Evolutionary conservation across 1,284 basidiomycete species (phyloP), one percentile per base, ranked within the genome.

Genomic region (Violaceomyces palustris): DNA sequence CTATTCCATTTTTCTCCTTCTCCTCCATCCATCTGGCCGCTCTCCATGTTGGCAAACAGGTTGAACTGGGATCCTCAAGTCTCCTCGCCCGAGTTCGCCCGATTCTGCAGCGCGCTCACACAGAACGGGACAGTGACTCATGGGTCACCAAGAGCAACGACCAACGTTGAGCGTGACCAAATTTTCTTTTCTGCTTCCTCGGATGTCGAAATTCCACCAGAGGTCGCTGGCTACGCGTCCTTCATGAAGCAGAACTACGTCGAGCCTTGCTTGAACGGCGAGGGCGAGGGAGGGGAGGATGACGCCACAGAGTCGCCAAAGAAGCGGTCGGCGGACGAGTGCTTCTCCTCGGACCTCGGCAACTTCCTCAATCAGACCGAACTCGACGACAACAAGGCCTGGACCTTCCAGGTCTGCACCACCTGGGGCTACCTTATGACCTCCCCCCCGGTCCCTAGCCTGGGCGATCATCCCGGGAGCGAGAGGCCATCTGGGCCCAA

Each of bases 371-470:
- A 79, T 11, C 81, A 79, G 3, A 40, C 25, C 11, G 74, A 88
- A 6, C 77, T 81, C 46, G 80, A 87, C 69, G 79, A 78, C 0
- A 92, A 88, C 88, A 79, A 89, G 32, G 77, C 86, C 10, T 97
- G 92, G 92, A 72, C 79, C 2, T 97, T 90, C 80, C 61, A 66
- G 34, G 50, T 75, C 46, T 94, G 89, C 76, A 91, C 86, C 0
- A 83, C 92, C 67, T 96, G 91, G 90, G 92, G 91, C 1, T 96
- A 90, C 74, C 91, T 93, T 71, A 70, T 73, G 45, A 54, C 52
- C 45, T 62, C 57, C 1, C 57, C 60, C 1, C 46, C 58, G 23
- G 24, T 50, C 14, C 48, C 61, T 1, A 17, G 46, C 35, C 12
- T 52, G 26, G 18, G 42, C 40, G 23, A 30, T 39, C 2, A 50